These are phyloP conservation scores for Geum urbanum DNA, from an alignment of 306 rosid genomes.

Conservation along the genomic window DNA sequence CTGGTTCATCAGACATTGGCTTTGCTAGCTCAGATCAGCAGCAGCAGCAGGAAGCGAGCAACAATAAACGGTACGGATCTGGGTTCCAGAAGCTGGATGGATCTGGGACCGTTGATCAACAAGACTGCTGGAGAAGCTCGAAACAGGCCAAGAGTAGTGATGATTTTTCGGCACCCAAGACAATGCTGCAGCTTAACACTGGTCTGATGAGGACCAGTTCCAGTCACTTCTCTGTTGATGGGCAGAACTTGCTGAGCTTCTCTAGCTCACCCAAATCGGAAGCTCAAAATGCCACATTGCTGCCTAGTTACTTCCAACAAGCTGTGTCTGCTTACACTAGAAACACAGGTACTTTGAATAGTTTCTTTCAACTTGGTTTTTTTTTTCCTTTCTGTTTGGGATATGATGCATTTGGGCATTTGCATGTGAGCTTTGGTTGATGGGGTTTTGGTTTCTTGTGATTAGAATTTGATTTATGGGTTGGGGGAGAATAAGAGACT, in stretches of 20 bases:
- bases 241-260: slow-evolving; percentile 72
- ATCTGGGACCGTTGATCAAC: slow-evolving; percentile 41
- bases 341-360: slow-evolving; percentile 45
- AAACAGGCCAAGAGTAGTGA: slow-evolving; percentile 43
- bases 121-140: slow-evolving; percentile 49
- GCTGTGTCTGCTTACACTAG: slow-evolving; percentile 39
- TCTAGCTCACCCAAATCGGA: slow-evolving; percentile 64
- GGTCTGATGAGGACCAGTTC: slow-evolving; percentile 54
- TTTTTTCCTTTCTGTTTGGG: not conserved
- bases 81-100: slow-evolving; percentile 61
- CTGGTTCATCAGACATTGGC: slow-evolving; percentile 54
- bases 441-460: slow-evolving; percentile 10
- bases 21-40: slow-evolving; percentile 56
- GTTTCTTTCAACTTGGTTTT: not conserved
- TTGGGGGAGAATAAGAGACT: slow-evolving; percentile 6
- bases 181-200: slow-evolving; percentile 40
- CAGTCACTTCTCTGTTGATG: slow-evolving; percentile 35
- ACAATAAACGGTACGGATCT: slow-evolving; percentile 58
- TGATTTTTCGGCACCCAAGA: slow-evolving; percentile 41
- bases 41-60: slow-evolving; percentile 39
- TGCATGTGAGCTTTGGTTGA: slow-evolving; percentile 21
- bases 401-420: slow-evolving; percentile 1
- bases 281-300: slow-evolving; percentile 31
- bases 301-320: slow-evolving; percentile 30
- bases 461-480: not conserved